Evolutionary conservation across 805 yeast species (phyloP).

Genomic region (Spathaspora passalidarum): DNA sequence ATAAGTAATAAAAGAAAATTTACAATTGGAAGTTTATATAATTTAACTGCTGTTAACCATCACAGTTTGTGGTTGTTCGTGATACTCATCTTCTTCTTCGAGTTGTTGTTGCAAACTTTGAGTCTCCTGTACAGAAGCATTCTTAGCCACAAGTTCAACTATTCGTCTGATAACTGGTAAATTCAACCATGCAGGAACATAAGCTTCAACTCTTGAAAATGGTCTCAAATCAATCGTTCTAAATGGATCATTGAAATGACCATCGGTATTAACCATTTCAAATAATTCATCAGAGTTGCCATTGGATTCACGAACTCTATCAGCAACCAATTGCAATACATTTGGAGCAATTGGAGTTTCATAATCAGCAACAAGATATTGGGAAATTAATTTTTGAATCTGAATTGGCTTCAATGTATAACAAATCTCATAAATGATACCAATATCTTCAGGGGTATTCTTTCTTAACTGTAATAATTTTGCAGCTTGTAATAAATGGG

Average conservation of each 20-base stretch:
- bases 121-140: constrained; percentile 67
- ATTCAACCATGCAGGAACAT: constrained; percentile 91
- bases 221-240: constrained; percentile 72
- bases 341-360: constrained; percentile 87
- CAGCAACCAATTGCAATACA: constrained; percentile 78
- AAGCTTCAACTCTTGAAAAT: constrained; percentile 79
- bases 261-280: constrained; percentile 65
- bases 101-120: constrained; percentile 5
- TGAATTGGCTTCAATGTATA: constrained; percentile 93
- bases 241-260: constrained; percentile 82
- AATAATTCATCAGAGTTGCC: constrained; percentile 62
- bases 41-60: neutral
- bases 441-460: constrained; percentile 84
- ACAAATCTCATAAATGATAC: constrained; percentile 90
- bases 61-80: constrained; percentile 1
- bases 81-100: constrained; percentile 1
- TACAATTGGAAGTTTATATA: neutral
- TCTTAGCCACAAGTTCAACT: constrained; percentile 82
- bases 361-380: constrained; percentile 88
- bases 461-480: constrained; percentile 90
- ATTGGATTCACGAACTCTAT: constrained; percentile 56
- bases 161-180: constrained; percentile 86
- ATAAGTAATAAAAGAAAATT: neutral
- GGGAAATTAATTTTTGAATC: constrained; percentile 86
- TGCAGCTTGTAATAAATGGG: constrained; percentile 88